phyloP scores from a whole-genome alignment of 2,329 filamentous ascomycete genomes.

The Fusarium compactum region DNA sequence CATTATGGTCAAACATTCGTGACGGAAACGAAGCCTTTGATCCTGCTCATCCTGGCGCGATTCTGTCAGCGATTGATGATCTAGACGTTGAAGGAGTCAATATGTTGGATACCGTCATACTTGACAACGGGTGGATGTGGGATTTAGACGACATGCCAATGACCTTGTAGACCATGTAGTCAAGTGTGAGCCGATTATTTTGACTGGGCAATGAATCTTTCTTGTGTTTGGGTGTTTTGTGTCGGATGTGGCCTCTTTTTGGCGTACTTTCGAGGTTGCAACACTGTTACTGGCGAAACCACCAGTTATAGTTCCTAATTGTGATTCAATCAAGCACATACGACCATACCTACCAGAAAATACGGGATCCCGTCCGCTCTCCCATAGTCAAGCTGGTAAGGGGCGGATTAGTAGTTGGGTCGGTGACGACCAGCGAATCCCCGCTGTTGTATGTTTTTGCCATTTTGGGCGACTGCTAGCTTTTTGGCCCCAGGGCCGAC shows the following conservation, averaged over 20 bases:
- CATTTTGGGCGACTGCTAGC: neutral
- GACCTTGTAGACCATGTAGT: neutral
- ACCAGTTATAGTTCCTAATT: too few species aligned
- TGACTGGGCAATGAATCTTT: neutral
- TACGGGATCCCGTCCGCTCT: too few species aligned
- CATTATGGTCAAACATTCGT: slow-evolving; percentile 33
- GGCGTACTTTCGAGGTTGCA: too few species aligned
- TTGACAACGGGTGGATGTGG: slow-evolving; percentile 35
- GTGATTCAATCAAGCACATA: too few species aligned
- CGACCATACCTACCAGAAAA: too few species aligned
- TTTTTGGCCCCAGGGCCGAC: neutral
- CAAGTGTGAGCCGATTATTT: neutral
- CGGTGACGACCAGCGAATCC: neutral
- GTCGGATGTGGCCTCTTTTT: neutral
- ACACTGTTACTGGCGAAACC: too few species aligned
- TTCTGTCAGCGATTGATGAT: slow-evolving; percentile 37
- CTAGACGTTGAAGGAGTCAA: slow-evolving; percentile 15
- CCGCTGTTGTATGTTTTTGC: neutral
- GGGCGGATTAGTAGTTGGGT: too few species aligned
- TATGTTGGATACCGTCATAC: slow-evolving; percentile 19
- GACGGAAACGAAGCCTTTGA: neutral
- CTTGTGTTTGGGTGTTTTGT: neutral
- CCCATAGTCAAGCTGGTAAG: too few species aligned
- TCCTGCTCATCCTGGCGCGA: slow-evolving; percentile 17
- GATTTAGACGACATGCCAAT: slow-evolving; percentile 13